A percentile compares a stretch with the other conserved stretches of the same genome.
phyloP scores from a whole-genome alignment of 2,329 filamentous ascomycete genomes.

The Fusarium graminum region DNA sequence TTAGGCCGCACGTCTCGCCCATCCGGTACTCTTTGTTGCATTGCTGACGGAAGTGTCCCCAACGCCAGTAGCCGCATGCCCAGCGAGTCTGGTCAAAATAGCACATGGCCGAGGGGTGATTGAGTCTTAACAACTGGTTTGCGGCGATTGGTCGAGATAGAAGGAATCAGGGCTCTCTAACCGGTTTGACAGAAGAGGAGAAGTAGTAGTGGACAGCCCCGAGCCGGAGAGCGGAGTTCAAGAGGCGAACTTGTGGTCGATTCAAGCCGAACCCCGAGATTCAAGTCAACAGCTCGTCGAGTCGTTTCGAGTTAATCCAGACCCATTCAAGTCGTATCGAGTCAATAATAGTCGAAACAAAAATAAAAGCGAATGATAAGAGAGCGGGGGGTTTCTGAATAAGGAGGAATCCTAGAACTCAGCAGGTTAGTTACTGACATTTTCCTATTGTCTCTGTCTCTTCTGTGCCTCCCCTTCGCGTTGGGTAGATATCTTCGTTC shows the following conservation, averaged over 20 bases:
- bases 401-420: constrained; percentile 23
- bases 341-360: constrained; percentile 12
- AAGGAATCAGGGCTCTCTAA: constrained; percentile 17
- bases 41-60: constrained; percentile 92
- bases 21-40: constrained; percentile 96
- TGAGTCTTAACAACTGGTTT: constrained; percentile 35
- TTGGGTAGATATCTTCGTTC: constrained; percentile 13
- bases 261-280: constrained; percentile 37
- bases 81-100: constrained; percentile 94
- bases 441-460: constrained; percentile 12
- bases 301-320: constrained; percentile 24
- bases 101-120: constrained; percentile 74
- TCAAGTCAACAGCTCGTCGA: constrained; percentile 25
- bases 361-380: constrained; percentile 20
- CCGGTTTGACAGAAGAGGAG: constrained; percentile 31
- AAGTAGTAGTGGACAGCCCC: constrained; percentile 34
- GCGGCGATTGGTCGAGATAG: constrained; percentile 22
- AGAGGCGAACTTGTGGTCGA: constrained; percentile 35
- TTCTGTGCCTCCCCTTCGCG: constrained; percentile 17
- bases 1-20: constrained; percentile 95
- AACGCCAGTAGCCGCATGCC: constrained; percentile 91
- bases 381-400: constrained; percentile 18
- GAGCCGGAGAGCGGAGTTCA: constrained; percentile 38
- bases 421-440: constrained; percentile 31
- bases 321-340: constrained; percentile 10